Base-by-base conservation (phyloP, 805 yeast genomes). In the Saccharomycopsis capsularis region DNA sequence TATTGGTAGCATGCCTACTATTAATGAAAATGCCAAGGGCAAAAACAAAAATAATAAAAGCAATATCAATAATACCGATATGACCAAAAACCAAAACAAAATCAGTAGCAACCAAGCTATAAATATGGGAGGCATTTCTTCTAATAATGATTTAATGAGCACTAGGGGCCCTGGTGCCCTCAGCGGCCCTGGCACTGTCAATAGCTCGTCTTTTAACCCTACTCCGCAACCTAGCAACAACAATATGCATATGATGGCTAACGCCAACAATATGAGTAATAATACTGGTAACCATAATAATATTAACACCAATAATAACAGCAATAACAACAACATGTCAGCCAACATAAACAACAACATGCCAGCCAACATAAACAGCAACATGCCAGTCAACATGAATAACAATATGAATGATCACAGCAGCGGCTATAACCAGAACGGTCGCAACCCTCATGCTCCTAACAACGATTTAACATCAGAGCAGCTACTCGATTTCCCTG, bases 401-500 rank as follows among this genome's bases (percentile, higher is more conserved):
- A 35, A 16, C 38, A 13, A 35, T 6, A 35, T 6, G 18, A 35
- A 35, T 16, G 16, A 35, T n/a, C n/a, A n/a, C n/a, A n/a, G n/a
- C n/a, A n/a, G n/a, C n/a, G n/a, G n/a, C n/a, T n/a, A n/a, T n/a
- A n/a, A n/a, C n/a, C n/a, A n/a, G n/a, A 38, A 34, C n/a, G 44
- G 34, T 18, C 5, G 18, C 21, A 40, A 40, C 9, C 32, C 32
- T 34, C 18, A 18, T 5, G 19, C 15, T 16, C 38, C 7, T 9
- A 6, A 13, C 19, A n/a, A n/a, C 38, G 19, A 40, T 13, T 40
- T 40, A 15, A 40, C 21, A 13, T 32, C 46, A 6, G 46, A 42
- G 13, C 13, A 37, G 21, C 27, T 42, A 21, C 9, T 42, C 25
- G 46, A 42, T 30, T 42, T 42, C 39, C 18, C n/a, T 34, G 46